These are phyloP conservation scores for Kwoniella newhampshirensis DNA, from an alignment of 768 basidiomycete species.

Conservation along the genomic window DNA sequence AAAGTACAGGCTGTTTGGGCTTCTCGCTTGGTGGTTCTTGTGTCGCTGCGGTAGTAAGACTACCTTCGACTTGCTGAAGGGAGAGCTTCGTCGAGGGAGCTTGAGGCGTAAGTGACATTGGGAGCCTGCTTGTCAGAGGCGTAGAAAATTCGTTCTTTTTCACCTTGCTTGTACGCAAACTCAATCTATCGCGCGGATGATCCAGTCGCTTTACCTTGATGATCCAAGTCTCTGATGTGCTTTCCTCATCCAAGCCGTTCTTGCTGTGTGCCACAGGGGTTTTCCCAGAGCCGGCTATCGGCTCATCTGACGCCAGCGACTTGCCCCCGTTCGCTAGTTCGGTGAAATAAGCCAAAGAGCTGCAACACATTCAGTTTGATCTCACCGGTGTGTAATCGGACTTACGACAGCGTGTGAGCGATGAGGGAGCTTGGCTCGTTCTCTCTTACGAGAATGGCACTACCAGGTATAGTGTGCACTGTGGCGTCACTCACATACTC, in stretches of 20 bases:
- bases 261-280: constrained; percentile 1
- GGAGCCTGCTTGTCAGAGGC: constrained; percentile 9
- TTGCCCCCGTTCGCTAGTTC: constrained; percentile 24
- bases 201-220: constrained; percentile 37
- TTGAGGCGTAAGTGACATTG: constrained; percentile 30
- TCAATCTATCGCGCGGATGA: constrained; percentile 37
- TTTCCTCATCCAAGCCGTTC: no score
- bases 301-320: neutral
- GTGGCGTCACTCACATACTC: constrained; percentile 12
- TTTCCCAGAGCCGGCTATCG: no score
- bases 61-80: constrained; percentile 34
- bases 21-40: neutral
- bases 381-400: no score
- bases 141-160: constrained; percentile 33
- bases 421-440: constrained; percentile 45
- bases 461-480: constrained; percentile 34
- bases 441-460: constrained; percentile 33
- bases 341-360: constrained; percentile 34
- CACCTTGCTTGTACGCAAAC: constrained; percentile 35
- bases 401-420: constrained; percentile 45
- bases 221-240: constrained; percentile 22
- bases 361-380: constrained; percentile 1
- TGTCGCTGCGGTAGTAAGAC: neutral
- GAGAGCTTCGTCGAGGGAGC: constrained; percentile 36
- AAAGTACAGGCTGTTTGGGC: neutral